Percentiles rank a stretch among this genome's conserved stretches.
phyloP scores from a whole-genome alignment of 805 yeast species.

The Teunomyces cretensis region DNA sequence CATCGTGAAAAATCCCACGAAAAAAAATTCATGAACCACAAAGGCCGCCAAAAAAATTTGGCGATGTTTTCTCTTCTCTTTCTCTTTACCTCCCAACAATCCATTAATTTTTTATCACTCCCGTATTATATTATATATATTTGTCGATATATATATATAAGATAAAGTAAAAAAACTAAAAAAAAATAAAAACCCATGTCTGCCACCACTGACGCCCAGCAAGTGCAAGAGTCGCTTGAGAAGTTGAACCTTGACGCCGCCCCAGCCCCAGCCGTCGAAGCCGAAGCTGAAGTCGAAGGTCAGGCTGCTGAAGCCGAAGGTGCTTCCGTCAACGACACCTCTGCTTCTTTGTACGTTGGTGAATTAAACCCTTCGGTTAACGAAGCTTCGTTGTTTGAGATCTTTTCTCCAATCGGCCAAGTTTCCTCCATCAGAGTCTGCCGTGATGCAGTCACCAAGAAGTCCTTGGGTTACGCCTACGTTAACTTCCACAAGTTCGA shows the following conservation, averaged over 20 bases:
- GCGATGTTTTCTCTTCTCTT: not conserved
- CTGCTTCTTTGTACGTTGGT: conserved; percentile 94
- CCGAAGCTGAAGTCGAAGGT: conserved; percentile 28
- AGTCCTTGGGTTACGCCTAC: conserved; percentile 97
- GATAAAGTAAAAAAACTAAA: conserved; percentile 2
- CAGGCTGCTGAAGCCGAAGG: conserved; percentile 30
- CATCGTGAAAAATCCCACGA: not conserved
- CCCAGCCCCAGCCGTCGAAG: conserved; percentile 21
- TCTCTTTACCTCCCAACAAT: conserved; percentile 1
- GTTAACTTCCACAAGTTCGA: conserved; percentile 88
- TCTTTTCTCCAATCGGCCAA: conserved; percentile 91
- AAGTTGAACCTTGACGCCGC: conserved; percentile 43
- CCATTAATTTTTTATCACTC: conserved; percentile 1
- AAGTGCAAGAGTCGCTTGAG: conserved; percentile 48
- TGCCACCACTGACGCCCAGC: conserved; percentile 40
- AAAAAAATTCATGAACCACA: conserved; percentile 1
- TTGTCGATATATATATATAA: conserved; percentile 3
- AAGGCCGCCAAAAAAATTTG: not conserved
- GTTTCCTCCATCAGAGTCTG: conserved; percentile 97
- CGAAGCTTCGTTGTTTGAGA: conserved; percentile 92
- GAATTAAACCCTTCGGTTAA: conserved; percentile 90
- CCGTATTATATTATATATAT: conserved; percentile 4
- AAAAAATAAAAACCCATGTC: conserved; percentile 19
- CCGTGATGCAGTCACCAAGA: conserved; percentile 96
- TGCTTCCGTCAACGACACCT: conserved; percentile 50